These are phyloP conservation scores for Zymoseptoria crescenta DNA, from an alignment of 2,329 filamentous ascomycete genomes.

Conservation along the genomic window DNA sequence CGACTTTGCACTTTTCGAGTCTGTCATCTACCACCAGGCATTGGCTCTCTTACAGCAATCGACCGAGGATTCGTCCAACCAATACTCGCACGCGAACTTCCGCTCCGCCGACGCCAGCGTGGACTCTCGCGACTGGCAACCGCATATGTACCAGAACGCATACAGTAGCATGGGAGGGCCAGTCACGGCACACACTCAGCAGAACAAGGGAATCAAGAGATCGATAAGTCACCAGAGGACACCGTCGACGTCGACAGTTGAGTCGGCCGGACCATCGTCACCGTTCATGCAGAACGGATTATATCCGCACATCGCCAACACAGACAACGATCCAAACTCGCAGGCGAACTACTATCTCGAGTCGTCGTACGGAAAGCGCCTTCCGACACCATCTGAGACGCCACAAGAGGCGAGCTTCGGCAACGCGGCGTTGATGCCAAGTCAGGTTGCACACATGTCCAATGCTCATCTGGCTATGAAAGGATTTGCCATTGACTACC, in stretches of 20 bases:
- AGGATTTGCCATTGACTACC: constrained; percentile 48
- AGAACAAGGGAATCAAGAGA: constrained; percentile 17
- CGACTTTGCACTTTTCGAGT: constrained; percentile 7
- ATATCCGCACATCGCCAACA: constrained; percentile 37
- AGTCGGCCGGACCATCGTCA: constrained; percentile 38
- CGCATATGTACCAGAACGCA: constrained; percentile 15
- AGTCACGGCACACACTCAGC: constrained; percentile 10
- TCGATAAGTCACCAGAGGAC: constrained; percentile 26
- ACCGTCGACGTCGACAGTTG: constrained; percentile 35
- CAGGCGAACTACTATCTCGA: constrained; percentile 31
- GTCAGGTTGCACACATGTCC: constrained; percentile 28
- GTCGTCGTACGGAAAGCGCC: constrained; percentile 43
- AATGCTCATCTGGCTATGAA: constrained; percentile 54
- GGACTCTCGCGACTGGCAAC: constrained; percentile 12
- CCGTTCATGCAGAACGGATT: constrained; percentile 32
- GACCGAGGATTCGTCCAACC: constrained; percentile 3
- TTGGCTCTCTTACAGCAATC: constrained; percentile 10
- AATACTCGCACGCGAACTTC: constrained; percentile 4
- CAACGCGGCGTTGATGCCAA: constrained; percentile 26
- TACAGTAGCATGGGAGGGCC: constrained; percentile 22
- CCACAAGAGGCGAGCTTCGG: constrained; percentile 45
- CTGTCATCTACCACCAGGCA: constrained; percentile 11
- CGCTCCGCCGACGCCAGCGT: constrained; percentile 12
- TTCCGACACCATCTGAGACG: constrained; percentile 49
- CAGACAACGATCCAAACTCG: constrained; percentile 38